These are phyloP conservation scores for Crithidia sp. DNA, from an alignment of 208 protist species.

Conservation along the genomic window DNA sequence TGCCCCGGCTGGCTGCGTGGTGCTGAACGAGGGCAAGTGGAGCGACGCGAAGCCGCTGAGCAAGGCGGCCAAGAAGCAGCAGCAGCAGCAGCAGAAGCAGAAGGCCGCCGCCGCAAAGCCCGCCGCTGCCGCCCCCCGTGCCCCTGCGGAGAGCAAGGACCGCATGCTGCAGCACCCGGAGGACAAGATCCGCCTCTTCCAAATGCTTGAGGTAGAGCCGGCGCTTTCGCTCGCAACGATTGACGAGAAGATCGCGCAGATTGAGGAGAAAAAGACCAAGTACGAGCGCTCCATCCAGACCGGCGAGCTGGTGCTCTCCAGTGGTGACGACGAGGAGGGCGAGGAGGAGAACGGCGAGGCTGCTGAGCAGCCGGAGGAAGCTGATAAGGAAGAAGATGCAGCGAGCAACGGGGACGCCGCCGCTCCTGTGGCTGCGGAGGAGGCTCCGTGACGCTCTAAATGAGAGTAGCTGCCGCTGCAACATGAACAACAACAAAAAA, in stretches of 20 bases:
- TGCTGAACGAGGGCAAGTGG: slow-evolving; percentile 79
- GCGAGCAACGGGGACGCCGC: background rate
- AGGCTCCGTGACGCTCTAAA: background rate
- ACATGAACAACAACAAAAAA: too few relatives aligned
- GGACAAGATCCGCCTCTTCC: slow-evolving; percentile 75
- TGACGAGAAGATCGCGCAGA: slow-evolving; percentile 43
- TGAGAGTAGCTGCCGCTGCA: too few relatives aligned
- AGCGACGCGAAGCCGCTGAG: slow-evolving; percentile 21
- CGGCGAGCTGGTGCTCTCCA: slow-evolving; percentile 58
- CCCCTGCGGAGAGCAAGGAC: slow-evolving; percentile 18
- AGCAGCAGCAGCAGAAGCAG: slow-evolving; percentile 33
- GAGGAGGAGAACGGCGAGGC: slow-evolving; percentile 20
- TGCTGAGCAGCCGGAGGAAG: background rate
- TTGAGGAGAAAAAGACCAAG: slow-evolving; percentile 52
- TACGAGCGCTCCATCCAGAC: slow-evolving; percentile 57
- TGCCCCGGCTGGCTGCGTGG: slow-evolving; percentile 61
- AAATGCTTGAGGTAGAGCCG: slow-evolving; percentile 59
- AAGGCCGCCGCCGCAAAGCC: slow-evolving; percentile 14
- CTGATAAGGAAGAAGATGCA: background rate
- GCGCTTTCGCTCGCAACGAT: slow-evolving; percentile 48
- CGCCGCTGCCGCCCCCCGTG: background rate
- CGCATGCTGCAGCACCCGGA: slow-evolving; percentile 62
- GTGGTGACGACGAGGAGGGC: slow-evolving; percentile 66
- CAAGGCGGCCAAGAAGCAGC: slow-evolving; percentile 44
- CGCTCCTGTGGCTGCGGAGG: background rate